Evolutionary conservation across 805 yeast genomes (phyloP), one percentile per base, ranked within the genome.

Genomic region (Metschnikowia proteae): DNA sequence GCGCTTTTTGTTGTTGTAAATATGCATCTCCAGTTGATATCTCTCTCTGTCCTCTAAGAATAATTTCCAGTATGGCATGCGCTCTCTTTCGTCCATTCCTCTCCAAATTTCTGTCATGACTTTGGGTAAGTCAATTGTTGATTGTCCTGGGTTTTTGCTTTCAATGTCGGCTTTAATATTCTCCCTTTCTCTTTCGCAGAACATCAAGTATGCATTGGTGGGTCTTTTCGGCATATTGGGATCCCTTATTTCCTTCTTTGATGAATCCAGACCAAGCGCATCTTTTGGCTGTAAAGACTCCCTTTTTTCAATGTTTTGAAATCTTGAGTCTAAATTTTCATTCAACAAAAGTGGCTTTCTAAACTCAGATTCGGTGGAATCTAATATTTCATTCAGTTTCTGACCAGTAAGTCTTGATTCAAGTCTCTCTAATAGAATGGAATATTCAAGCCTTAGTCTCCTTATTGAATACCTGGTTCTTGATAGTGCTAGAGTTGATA

Each of bases 221-320:
- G 97, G 96, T 59, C 95, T 76, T 58, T 86, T 88, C 22, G 97
- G 97, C 59, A 85, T 76, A 56, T 82, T 83, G 7, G 96, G 96
- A 64, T 90, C 96, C 58, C 90, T 80, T 7, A 22, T 10, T 25
- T 42, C 45, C 25, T 39, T 34, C 30, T 29, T 33, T 11, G 17
- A 32, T 23, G 35, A n/a, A 25, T 25, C 23, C 26, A n/a, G 31
- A n/a, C 10, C 70, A 56, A 47, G 60, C 55, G 52, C 64, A 57
- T 54, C 44, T 53, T 28, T 33, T 41, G 22, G 46, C 23, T 43
- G 42, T 45, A 33, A 22, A 25, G 29, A 23, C 28, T 40, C 22
- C 23, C 31, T n/a, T 22, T 48, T 46, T 23, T 48, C 54, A 30
- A 49, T 47, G 43, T 55, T 63, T 44, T 38, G 52, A 26, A 33